Evolutionary conservation across 345 rosid species (phyloP).

Genomic region (Dipteronia sinensis): DNA sequence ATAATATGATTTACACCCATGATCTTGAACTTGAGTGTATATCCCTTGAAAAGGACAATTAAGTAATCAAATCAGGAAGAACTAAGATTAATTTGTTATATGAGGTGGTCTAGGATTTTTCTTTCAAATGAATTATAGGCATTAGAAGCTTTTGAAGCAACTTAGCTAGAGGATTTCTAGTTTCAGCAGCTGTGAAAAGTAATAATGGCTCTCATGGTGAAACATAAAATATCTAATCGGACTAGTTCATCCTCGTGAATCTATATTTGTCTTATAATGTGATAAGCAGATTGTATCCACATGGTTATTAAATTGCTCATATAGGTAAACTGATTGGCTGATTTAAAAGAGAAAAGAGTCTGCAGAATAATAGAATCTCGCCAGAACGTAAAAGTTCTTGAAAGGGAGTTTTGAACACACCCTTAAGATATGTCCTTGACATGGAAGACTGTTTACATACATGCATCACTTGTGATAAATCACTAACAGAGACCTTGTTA

Average conservation of each 20-base stretch:
- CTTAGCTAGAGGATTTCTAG: not conserved
- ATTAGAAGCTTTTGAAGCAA: conserved; percentile 1
- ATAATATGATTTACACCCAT: not conserved
- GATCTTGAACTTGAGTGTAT: not conserved
- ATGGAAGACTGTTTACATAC: not conserved
- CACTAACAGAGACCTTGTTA: not conserved
- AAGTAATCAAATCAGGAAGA: not conserved
- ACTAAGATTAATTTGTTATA: not conserved
- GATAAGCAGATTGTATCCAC: not conserved
- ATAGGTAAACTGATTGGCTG: not conserved
- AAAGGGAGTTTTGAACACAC: too few species aligned
- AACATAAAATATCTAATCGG: not conserved
- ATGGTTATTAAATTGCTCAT: not conserved
- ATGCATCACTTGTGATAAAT: not conserved
- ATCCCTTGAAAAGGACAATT: not conserved
- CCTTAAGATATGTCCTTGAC: not conserved
- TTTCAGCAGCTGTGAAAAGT: not conserved
- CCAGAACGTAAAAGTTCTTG: not conserved
- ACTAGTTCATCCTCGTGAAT: not conserved
- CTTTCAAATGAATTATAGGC: not conserved
- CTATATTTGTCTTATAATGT: not conserved
- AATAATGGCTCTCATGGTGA: not conserved
- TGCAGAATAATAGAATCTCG: not conserved
- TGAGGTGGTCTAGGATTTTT: not conserved
- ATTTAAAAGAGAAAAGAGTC: not conserved